Conservation (phyloP, 2,329 filamentous ascomycete genomes). For the Apiospora arundinis region DNA sequence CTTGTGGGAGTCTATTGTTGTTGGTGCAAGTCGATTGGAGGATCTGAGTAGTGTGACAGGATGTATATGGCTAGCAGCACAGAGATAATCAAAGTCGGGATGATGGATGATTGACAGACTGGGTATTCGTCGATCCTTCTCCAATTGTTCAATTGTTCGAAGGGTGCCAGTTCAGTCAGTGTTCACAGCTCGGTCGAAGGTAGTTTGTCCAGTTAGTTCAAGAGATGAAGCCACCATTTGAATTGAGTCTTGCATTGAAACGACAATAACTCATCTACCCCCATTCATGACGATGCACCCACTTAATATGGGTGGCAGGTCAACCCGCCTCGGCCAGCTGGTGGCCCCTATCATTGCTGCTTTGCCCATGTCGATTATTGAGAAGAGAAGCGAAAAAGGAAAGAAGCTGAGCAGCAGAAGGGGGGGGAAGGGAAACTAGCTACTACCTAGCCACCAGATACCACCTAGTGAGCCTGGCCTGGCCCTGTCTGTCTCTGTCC, state of each 20-base stretch:
- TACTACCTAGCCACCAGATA: no score
- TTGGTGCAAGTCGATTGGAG: constrained; percentile 17
- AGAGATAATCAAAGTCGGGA: not conserved
- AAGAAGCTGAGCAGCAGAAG: not conserved
- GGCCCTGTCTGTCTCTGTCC: not conserved
- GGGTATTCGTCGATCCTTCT: not conserved
- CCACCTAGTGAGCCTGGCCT: not conserved
- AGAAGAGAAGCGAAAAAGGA: constrained; percentile 1
- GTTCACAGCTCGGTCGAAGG: not conserved
- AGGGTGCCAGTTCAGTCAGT: not conserved
- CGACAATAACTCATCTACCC: constrained; percentile 2
- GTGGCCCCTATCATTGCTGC: constrained; percentile 19
- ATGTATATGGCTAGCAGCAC: not conserved
- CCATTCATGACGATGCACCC: constrained; percentile 21
- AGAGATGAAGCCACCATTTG: not conserved
- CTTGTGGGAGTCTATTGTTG: constrained; percentile 7
- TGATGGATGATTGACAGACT: constrained; percentile 4
- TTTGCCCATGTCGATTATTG: constrained; percentile 7
- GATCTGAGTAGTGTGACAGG: not conserved
- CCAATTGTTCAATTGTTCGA: not conserved
- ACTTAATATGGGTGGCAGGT: constrained; percentile 26
- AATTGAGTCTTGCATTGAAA: constrained; percentile 6
- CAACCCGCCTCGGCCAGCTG: constrained; percentile 25
- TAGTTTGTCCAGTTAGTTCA: not conserved
- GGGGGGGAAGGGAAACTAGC: not conserved